These are phyloP conservation scores for Artemisia tridentata DNA, from an alignment of 129 eudicot genomes.

Conservation along the genomic window DNA sequence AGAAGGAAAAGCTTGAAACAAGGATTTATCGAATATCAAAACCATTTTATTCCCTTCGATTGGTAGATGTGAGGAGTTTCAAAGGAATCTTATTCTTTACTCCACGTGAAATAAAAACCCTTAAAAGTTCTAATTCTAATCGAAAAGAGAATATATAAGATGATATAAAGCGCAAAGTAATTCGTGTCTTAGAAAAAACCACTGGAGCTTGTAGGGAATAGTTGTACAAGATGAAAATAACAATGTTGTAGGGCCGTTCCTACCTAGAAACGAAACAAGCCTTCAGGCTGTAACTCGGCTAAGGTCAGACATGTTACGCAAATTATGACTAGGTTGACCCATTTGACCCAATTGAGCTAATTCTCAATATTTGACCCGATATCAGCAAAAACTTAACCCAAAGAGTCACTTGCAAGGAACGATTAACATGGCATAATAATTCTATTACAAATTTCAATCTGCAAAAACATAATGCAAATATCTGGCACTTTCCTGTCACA, in stretches of 20 bases:
- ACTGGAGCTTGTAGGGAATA: neutral
- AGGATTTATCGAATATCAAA: conserved; percentile 8
- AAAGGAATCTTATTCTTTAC: conserved; percentile 34
- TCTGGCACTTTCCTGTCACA: conserved; percentile 5
- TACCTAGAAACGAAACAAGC: neutral
- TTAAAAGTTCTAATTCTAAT: neutral
- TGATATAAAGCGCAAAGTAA: neutral
- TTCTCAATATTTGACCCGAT: too few species aligned
- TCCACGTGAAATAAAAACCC: neutral
- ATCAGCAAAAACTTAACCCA: neutral
- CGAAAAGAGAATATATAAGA: conserved; percentile 8
- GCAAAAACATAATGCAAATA: neutral
- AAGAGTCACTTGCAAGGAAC: neutral
- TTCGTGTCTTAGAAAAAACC: neutral
- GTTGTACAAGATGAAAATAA: neutral
- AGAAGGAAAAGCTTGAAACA: neutral
- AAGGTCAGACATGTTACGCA: too few species aligned
- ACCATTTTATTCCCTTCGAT: conserved; percentile 10
- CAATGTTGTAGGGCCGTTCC: neutral
- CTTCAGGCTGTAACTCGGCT: too few species aligned
- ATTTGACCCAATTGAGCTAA: neutral
- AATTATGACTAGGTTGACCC: too few species aligned
- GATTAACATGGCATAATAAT: neutral
- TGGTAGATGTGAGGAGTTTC: neutral
- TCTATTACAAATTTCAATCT: neutral